phyloP scores from a whole-genome alignment of 78 protist genomes.

The Creolimax fragrantissima region DNA sequence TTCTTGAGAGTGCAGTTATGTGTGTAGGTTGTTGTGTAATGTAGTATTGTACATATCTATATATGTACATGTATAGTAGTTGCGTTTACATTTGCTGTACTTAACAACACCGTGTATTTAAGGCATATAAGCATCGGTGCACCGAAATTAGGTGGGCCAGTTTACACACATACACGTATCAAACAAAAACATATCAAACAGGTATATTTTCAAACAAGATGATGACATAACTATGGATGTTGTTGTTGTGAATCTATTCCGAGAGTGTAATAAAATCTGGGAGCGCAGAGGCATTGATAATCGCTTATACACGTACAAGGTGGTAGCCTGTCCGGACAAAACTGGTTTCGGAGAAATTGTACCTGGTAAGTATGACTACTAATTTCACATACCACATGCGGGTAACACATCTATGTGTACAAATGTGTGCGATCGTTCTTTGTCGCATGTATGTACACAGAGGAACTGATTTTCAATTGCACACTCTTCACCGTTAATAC shows the following conservation, averaged over 20 bases:
- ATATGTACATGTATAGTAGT: no score
- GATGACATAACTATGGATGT: slow-evolving; percentile 21
- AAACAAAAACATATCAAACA: not conserved
- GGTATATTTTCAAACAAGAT: slow-evolving; percentile 7
- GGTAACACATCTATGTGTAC: not conserved
- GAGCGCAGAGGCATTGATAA: not conserved
- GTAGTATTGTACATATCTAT: no score
- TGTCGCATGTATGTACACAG: no score
- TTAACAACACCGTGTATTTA: no score
- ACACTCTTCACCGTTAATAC: not conserved
- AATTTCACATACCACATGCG: not conserved
- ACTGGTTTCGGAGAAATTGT: slow-evolving; percentile 17
- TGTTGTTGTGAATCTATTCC: not conserved
- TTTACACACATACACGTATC: no score
- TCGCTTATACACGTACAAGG: not conserved
- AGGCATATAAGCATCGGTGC: no score
- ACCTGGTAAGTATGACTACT: not conserved
- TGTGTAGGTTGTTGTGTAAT: no score
- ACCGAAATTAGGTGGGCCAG: no score
- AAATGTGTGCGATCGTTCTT: no score
- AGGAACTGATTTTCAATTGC: not conserved
- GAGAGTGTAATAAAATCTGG: not conserved
- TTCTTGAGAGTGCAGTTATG: no score
- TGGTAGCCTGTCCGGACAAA: slow-evolving; percentile 15
- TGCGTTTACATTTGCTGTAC: no score